A percentile compares a stretch with the other conserved stretches of the same genome.
phyloP scores from a whole-genome alignment of 768 basidiomycete species.

The Saitozyma sp. region DNA sequence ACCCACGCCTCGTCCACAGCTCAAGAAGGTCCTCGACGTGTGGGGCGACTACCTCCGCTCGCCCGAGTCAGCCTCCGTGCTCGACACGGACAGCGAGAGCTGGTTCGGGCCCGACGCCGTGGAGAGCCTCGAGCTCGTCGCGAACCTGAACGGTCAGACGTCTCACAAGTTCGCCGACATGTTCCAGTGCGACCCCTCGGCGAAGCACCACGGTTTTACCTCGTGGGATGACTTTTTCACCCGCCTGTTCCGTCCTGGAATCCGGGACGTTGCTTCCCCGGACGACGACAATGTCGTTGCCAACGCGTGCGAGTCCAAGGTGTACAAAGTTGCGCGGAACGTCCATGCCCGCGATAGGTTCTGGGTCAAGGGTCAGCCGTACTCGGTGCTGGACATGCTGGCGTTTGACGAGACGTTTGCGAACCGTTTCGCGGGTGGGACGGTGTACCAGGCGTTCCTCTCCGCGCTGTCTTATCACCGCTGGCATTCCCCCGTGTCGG shows the following conservation, averaged over 20 bases:
- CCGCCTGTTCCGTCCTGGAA: slow-evolving; percentile 53
- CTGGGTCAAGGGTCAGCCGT: slow-evolving; percentile 66
- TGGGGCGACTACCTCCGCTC: slow-evolving; percentile 60
- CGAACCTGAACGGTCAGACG: slow-evolving; percentile 38
- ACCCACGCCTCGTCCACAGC: slow-evolving; percentile 13
- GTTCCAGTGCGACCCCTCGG: slow-evolving; percentile 56
- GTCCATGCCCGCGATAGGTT: slow-evolving; percentile 58
- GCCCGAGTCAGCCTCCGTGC: slow-evolving; percentile 55
- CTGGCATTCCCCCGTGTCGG: slow-evolving; percentile 64
- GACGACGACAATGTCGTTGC: slow-evolving; percentile 55
- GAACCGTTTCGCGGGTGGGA: slow-evolving; percentile 58
- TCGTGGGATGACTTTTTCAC: slow-evolving; percentile 64
- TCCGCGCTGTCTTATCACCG: slow-evolving; percentile 62
- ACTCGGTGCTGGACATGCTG: slow-evolving; percentile 64
- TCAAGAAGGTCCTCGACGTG: slow-evolving; percentile 59
- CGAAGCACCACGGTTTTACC: slow-evolving; percentile 56
- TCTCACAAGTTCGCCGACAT: slow-evolving; percentile 52
- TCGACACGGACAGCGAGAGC: slow-evolving; percentile 54
- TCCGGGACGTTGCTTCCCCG: slow-evolving; percentile 55
- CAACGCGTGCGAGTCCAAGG: slow-evolving; percentile 61
- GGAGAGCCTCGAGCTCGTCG: slow-evolving; percentile 41
- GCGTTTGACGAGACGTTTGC: slow-evolving; percentile 53
- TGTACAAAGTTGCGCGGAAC: slow-evolving; percentile 55
- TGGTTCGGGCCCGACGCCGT: slow-evolving; percentile 59
- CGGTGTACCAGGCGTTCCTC: slow-evolving; percentile 62